These are phyloP conservation scores for Pleoardoris graminearum DNA, from an alignment of 2,329 filamentous ascomycete species.

Conservation along the genomic window DNA sequence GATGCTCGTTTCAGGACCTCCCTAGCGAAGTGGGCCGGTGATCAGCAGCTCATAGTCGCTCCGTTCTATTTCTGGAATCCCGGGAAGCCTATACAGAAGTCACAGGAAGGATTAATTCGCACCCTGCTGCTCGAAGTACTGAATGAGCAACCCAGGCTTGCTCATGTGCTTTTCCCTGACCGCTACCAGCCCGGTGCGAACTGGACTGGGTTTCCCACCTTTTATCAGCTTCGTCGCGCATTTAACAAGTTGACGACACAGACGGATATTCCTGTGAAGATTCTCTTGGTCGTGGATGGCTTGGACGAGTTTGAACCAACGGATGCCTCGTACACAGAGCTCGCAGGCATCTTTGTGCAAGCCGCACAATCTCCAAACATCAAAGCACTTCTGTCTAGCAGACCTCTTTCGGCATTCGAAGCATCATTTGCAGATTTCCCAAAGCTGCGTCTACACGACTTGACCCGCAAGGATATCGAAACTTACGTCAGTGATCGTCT, in stretches of 20 bases:
- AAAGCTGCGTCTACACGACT: conserved; percentile 6
- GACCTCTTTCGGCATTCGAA: conserved; percentile 13
- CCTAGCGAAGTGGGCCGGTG: not conserved
- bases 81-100: conserved; percentile 8
- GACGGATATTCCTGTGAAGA: not conserved
- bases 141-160: not conserved
- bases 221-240: not conserved
- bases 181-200: not conserved
- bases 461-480: conserved; percentile 7
- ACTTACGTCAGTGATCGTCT: conserved; percentile 1
- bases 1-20: not conserved
- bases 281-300: not conserved
- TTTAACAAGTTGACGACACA: not conserved
- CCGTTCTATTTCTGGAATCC: conserved; percentile 12
- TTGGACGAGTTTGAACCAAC: conserved; percentile 5
- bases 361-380: not conserved
- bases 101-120: conserved; percentile 12
- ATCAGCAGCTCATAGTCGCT: not conserved
- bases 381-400: conserved; percentile 16
- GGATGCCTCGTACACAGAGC: not conserved
- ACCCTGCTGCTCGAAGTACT: conserved; percentile 1
- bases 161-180: not conserved
- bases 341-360: conserved; percentile 1
- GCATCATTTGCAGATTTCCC: not conserved
- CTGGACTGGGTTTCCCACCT: not conserved